These are phyloP conservation scores for Mediolabrus comicus DNA, from an alignment of 108 stramenopile species.

Conservation along the genomic window DNA sequence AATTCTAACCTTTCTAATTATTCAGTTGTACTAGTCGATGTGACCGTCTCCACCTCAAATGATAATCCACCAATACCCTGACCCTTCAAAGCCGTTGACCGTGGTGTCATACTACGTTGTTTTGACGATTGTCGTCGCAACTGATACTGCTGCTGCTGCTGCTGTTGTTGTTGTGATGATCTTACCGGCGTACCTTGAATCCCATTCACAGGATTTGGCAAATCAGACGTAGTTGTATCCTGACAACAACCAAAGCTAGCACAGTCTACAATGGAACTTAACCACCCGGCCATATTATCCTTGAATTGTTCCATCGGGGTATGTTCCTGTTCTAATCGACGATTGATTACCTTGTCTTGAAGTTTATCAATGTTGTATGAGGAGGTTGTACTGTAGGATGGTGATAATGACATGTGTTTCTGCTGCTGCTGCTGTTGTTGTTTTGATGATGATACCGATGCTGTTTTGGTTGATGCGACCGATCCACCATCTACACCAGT, in stretches of 20 bases:
- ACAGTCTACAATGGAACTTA: conserved; percentile 41
- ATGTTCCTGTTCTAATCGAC: conserved; percentile 19
- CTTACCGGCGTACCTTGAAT: not conserved
- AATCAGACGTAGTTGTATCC: conserved; percentile 14
- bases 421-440: not conserved
- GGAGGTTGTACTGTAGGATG: conserved; percentile 1
- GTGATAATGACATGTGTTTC: not conserved
- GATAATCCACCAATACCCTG: conserved; percentile 29
- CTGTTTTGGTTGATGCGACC: not conserved
- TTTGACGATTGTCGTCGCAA: not conserved
- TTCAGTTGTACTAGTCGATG: not conserved
- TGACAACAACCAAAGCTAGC: conserved; percentile 24
- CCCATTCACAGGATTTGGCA: not conserved
- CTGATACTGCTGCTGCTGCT: not conserved
- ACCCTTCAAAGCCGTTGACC: conserved; percentile 7
- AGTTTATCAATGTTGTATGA: conserved; percentile 32
- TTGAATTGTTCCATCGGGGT: conserved; percentile 24
- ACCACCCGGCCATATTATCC: conserved; percentile 22
- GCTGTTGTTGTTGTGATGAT: not conserved
- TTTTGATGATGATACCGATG: not conserved
- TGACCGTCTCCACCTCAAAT: conserved; percentile 21
- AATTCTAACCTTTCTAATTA: too few relatives aligned
- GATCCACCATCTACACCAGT: not conserved
- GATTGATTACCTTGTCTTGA: conserved; percentile 34
- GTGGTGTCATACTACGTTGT: not conserved